These are phyloP conservation scores for Citrullus colocynthis DNA, from an alignment of 306 rosid species.

Conservation along the genomic window DNA sequence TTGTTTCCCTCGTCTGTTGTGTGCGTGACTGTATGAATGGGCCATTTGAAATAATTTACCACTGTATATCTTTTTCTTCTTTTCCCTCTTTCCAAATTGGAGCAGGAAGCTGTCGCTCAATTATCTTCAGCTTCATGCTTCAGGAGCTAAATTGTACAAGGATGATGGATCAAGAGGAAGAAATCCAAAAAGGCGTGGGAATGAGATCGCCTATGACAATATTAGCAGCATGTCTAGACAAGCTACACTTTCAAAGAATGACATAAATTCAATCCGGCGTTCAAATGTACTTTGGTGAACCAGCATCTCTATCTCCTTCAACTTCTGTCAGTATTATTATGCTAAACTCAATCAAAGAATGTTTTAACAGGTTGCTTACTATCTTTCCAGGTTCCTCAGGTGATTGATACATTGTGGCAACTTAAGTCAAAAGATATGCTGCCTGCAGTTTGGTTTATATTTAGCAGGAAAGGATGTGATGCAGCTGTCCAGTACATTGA, in stretches of 20 bases:
- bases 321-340: background rate
- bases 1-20: background rate
- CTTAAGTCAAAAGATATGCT: slow-evolving; percentile 77
- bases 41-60: background rate
- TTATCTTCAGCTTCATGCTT: slow-evolving; percentile 68
- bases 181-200: slow-evolving; percentile 39
- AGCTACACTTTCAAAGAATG: slow-evolving; percentile 69
- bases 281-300: slow-evolving; percentile 29
- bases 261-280: slow-evolving; percentile 67
- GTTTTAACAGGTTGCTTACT: background rate
- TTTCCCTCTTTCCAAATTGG: background rate
- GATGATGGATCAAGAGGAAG: slow-evolving; percentile 65
- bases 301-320: background rate
- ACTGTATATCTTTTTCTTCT: background rate
- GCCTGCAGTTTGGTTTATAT: slow-evolving; percentile 96
- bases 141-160: slow-evolving; percentile 45
- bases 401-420: slow-evolving; percentile 70
- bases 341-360: background rate
- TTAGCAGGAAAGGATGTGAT: slow-evolving; percentile 99
- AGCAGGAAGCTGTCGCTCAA: slow-evolving; percentile 86
- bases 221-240: slow-evolving; percentile 40
- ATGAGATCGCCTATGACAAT: slow-evolving; percentile 37
- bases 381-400: slow-evolving; percentile 72
- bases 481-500: slow-evolving; percentile 80
- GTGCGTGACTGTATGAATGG: background rate